Percentiles rank a stretch among this genome's conserved stretches.
phyloP scores from a whole-genome alignment of 164 flowering plant species.

The Annona cherimola region DNA sequence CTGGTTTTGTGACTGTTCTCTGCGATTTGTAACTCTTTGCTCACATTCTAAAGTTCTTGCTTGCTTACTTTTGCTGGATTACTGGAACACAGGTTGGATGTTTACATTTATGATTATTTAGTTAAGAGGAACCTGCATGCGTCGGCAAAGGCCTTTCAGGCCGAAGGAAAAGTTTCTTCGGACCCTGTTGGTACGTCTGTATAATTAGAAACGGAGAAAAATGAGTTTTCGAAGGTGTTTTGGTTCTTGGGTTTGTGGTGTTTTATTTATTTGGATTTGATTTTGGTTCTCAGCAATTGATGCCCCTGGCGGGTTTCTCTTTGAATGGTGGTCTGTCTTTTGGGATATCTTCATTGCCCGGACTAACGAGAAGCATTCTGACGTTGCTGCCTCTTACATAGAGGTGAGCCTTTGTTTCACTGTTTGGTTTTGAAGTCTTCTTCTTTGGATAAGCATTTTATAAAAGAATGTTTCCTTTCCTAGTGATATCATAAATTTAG shows the following conservation, averaged over 20 bases:
- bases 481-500: too few species aligned
- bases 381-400: conserved; percentile 60
- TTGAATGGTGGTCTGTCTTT: conserved; percentile 92
- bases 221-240: neutral
- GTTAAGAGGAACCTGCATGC: conserved; percentile 61
- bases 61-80: neutral
- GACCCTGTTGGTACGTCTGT: conserved; percentile 64
- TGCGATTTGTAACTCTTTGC: neutral
- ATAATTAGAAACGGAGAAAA: neutral
- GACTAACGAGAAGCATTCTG: conserved; percentile 67
- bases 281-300: conserved; percentile 52
- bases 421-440: neutral
- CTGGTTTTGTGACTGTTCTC: neutral
- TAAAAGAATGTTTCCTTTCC: too few species aligned
- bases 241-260: neutral
- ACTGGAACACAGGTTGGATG: conserved; percentile 56
- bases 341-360: conserved; percentile 86
- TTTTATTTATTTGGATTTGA: neutral
- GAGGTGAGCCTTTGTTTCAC: conserved; percentile 34
- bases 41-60: neutral
- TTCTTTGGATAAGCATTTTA: neutral
- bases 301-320: conserved; percentile 85
- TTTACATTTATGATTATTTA: conserved; percentile 72
- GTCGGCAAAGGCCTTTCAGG: conserved; percentile 64
- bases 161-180: conserved; percentile 65